phyloP scores from a whole-genome alignment of 1,284 basidiomycete genomes.

The Boletus sp. region DNA sequence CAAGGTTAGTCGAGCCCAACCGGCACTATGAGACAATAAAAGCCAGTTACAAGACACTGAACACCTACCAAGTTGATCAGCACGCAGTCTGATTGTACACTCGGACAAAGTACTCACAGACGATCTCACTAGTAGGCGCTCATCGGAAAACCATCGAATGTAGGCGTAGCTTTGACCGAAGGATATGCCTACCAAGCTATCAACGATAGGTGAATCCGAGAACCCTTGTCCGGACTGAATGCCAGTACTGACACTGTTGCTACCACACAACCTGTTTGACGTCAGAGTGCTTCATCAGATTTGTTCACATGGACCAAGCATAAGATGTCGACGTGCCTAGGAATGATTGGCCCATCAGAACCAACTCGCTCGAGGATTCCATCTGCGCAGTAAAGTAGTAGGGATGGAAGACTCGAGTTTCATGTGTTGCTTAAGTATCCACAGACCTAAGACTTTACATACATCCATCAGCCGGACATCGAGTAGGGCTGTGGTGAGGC shows the following conservation, averaged over 20 bases:
- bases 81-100: neutral
- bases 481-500: too few species aligned
- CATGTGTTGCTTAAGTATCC: too few species aligned
- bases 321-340: too few species aligned
- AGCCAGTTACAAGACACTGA: conserved; percentile 5
- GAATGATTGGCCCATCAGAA: too few species aligned
- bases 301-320: too few species aligned
- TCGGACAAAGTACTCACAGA: neutral
- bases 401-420: too few species aligned
- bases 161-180: conserved; percentile 16
- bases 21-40: too few species aligned
- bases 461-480: too few species aligned
- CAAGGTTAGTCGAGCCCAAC: neutral
- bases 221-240: neutral
- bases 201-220: neutral
- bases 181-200: conserved; percentile 10
- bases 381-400: too few species aligned
- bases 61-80: conserved; percentile 9
- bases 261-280: neutral
- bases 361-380: too few species aligned
- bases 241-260: neutral
- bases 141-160: conserved; percentile 9
- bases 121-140: neutral
- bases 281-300: too few species aligned
- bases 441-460: too few species aligned